A percentile compares a stretch with the other conserved stretches of the same genome.
Conservation (phyloP, 768 basidiomycete genomes). For the Favolaschia claudopus region DNA sequence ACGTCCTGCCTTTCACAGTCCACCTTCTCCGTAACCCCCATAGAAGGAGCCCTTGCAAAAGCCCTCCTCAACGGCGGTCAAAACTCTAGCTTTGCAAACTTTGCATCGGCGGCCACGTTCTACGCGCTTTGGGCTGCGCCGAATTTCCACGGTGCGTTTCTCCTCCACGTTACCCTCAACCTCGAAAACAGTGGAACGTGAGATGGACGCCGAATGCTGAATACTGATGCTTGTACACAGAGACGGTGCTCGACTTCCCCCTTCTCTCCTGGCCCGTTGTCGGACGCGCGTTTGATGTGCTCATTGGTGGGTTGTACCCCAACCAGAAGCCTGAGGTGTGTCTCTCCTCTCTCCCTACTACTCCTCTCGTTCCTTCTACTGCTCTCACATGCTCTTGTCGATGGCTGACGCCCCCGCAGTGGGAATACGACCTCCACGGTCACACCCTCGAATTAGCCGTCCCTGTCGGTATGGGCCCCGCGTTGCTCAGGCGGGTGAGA, state of each 20-base stretch:
- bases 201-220: neutral
- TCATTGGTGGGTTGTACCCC: constrained; percentile 46
- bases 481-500: constrained; percentile 40
- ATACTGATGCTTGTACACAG: constrained; percentile 21
- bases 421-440: constrained; percentile 45
- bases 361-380: no score
- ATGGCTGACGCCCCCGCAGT: no score
- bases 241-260: constrained; percentile 38
- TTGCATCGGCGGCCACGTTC: constrained; percentile 41
- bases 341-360: no score
- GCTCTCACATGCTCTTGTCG: no score
- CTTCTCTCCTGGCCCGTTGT: constrained; percentile 45
- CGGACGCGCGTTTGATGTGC: constrained; percentile 46
- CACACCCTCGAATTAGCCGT: constrained; percentile 45
- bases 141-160: constrained; percentile 43
- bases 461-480: constrained; percentile 40
- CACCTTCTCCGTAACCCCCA: constrained; percentile 42
- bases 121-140: constrained; percentile 41
- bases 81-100: constrained; percentile 41
- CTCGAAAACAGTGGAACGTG: no score
- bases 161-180: neutral
- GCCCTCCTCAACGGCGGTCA: constrained; percentile 42
- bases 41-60: constrained; percentile 38
- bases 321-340: constrained; percentile 37
- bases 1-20: constrained; percentile 27